Conservation (phyloP, 805 yeast species). For the Yarrowia sp. region DNA sequence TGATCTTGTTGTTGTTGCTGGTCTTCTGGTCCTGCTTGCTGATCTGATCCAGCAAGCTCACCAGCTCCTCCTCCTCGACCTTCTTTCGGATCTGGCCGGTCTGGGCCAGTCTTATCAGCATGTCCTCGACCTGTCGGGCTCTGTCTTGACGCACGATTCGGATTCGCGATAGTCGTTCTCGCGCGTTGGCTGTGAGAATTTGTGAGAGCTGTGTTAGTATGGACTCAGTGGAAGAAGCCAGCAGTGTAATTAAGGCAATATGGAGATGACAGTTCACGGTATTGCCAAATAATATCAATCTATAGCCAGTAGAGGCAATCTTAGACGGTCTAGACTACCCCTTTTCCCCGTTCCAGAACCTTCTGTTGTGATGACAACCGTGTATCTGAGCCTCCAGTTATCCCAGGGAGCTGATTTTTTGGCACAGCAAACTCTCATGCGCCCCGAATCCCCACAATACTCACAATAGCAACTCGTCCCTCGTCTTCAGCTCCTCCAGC, state of each 20-base stretch:
- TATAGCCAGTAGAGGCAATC: too few relatives aligned
- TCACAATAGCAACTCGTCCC: constrained; percentile 39
- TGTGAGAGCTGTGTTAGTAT: constrained; percentile 50
- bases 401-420: too few relatives aligned
- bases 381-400: too few relatives aligned
- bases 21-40: constrained; percentile 63
- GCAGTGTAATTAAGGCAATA: too few relatives aligned
- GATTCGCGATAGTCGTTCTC: constrained; percentile 84
- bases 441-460: constrained; percentile 6
- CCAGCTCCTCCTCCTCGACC: constrained; percentile 78
- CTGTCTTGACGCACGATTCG: constrained; percentile 88
- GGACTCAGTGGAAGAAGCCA: too few relatives aligned
- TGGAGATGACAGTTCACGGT: too few relatives aligned
- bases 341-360: too few relatives aligned
- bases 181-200: constrained; percentile 74
- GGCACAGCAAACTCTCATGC: not conserved
- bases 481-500: constrained; percentile 40
- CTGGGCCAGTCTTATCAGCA: constrained; percentile 66
- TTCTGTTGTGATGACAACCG: too few relatives aligned
- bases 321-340: too few relatives aligned
- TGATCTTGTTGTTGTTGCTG: constrained; percentile 60
- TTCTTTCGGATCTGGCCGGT: constrained; percentile 75
- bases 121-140: constrained; percentile 82
- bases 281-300: too few relatives aligned
- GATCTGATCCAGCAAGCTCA: constrained; percentile 76